phyloP scores from a whole-genome alignment of 495 filamentous ascomycete genomes.

The Podospora tetraspora region DNA sequence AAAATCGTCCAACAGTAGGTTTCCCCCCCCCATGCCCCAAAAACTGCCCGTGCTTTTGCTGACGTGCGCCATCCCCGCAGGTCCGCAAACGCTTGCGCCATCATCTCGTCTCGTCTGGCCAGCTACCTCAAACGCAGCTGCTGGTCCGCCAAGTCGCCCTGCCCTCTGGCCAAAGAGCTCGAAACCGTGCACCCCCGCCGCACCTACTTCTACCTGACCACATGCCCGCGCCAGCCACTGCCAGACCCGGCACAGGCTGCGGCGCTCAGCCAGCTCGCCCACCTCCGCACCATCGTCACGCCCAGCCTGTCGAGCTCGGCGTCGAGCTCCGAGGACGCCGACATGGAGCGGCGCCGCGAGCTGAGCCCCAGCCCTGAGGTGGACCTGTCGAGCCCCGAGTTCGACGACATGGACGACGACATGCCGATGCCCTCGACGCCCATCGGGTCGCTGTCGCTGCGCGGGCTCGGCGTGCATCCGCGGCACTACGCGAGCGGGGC shows the following conservation, averaged over 20 bases:
- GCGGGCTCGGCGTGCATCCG: conserved; percentile 35
- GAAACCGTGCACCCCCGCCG: conserved; percentile 87
- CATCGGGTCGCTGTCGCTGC: conserved; percentile 53
- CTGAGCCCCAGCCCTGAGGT: conserved; percentile 89
- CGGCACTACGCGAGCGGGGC: conserved; percentile 27
- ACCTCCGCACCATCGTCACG: conserved; percentile 59
- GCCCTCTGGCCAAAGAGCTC: conserved; percentile 87
- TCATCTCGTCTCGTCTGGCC: conserved; percentile 87
- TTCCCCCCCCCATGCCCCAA: not conserved
- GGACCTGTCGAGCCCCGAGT: conserved; percentile 80
- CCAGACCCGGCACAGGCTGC: conserved; percentile 57
- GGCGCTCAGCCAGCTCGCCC: conserved; percentile 37
- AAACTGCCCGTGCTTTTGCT: conserved; percentile 20
- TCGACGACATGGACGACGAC: conserved; percentile 67
- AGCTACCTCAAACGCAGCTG: conserved; percentile 77
- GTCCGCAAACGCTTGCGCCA: conserved; percentile 90
- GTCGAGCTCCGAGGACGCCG: conserved; percentile 63
- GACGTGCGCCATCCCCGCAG: conserved; percentile 46
- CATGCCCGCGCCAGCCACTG: conserved; percentile 72
- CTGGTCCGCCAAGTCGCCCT: conserved; percentile 76
- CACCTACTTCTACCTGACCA: conserved; percentile 93
- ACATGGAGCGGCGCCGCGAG: conserved; percentile 64
- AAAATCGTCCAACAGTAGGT: conserved; percentile 88
- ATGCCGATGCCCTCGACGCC: conserved; percentile 51
- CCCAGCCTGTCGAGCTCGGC: conserved; percentile 75